A percentile compares a stretch with the other conserved stretches of the same genome.
These are phyloP conservation scores for Metarhizium guizhouense DNA, from an alignment of 2,329 filamentous ascomycete genomes.

Conservation along the genomic window DNA sequence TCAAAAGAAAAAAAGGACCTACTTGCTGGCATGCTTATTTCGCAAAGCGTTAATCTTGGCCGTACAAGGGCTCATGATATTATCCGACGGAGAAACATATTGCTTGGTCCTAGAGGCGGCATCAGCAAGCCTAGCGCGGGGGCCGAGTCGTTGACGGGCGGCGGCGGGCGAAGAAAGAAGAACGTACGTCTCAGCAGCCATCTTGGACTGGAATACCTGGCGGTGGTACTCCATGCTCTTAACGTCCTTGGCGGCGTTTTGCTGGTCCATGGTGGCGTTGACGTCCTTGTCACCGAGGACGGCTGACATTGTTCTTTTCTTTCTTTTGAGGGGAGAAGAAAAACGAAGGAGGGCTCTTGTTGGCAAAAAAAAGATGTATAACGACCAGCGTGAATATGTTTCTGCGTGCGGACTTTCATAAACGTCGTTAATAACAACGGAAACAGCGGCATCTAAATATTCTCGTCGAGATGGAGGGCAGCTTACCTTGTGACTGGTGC, in stretches of 20 bases:
- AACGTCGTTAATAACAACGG: not conserved
- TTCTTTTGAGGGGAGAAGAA: not conserved
- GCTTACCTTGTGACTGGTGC: not conserved
- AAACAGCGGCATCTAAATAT: not conserved
- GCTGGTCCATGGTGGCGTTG: conserved; percentile 41
- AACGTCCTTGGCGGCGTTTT: conserved; percentile 33
- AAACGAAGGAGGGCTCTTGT: not conserved
- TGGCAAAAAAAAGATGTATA: not conserved
- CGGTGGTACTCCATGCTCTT: conserved; percentile 73
- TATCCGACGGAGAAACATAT: conserved; percentile 79
- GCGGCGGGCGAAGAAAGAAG: conserved; percentile 8
- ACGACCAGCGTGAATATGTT: conserved; percentile 4
- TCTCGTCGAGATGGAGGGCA: not conserved
- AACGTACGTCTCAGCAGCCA: conserved; percentile 56
- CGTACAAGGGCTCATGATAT: conserved; percentile 79
- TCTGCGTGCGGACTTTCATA: not conserved
- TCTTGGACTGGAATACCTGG: conserved; percentile 64
- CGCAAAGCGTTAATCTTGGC: conserved; percentile 75
- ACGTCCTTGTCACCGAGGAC: conserved; percentile 58
- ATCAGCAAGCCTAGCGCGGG: conserved; percentile 2
- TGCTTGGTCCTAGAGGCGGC: conserved; percentile 5
- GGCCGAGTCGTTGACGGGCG: not conserved
- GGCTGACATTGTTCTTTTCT: conserved; percentile 37
- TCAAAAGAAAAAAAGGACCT: conserved; percentile 23
- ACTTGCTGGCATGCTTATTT: conserved; percentile 74